Evolutionary conservation across 352 stramenopile species (phyloP), one percentile per base, ranked within the genome.

Genomic region (Phytophthora parvispora): DNA sequence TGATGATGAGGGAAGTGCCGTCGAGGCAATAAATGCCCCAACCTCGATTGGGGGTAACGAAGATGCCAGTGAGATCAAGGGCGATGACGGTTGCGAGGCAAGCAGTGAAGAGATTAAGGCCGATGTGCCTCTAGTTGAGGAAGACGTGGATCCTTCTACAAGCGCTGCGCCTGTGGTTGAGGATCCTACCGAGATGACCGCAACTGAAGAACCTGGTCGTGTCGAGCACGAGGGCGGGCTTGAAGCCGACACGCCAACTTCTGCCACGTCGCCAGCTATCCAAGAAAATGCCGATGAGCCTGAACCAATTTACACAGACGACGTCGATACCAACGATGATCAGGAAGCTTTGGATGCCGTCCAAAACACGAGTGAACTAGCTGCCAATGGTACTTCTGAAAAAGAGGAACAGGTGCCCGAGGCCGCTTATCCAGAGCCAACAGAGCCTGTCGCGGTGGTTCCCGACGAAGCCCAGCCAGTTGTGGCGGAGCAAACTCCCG

Each of bases 381-480:
- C 22, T 7, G 48, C 54, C 16, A 38, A 34, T 40, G 34, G 58
- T 12, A 25, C 16, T 51, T 38, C n/a, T 25, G 28, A 61, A 61
- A 54, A 12, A 13, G 49, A 42, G 13, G 25, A 53, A 52, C 12
- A 7, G 0, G 16, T 45, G 22, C 20, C 42, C 25, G 56, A 66
- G 24, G 20, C n/a, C 57, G n/a, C 22, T 29, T 24, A 31, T 42
- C 36, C 34, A 36, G 60, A 57, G 32, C 28, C 53, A 60, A 7
- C 29, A 49, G 59, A 73, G 32, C n/a, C n/a, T n/a, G n/a, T n/a
- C n/a, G n/a, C n/a, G n/a, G 2, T 28, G 31, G 1, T 34, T 43
- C 20, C 47, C 40, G 24, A 56, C 40, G 58, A 74, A 48, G 18
- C 28, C 18, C 54, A 62, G 51, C 28, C 22, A 40, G 20, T 12